These are phyloP conservation scores for Dimocarpus longan DNA, from an alignment of 345 rosid genomes.

Conservation along the genomic window DNA sequence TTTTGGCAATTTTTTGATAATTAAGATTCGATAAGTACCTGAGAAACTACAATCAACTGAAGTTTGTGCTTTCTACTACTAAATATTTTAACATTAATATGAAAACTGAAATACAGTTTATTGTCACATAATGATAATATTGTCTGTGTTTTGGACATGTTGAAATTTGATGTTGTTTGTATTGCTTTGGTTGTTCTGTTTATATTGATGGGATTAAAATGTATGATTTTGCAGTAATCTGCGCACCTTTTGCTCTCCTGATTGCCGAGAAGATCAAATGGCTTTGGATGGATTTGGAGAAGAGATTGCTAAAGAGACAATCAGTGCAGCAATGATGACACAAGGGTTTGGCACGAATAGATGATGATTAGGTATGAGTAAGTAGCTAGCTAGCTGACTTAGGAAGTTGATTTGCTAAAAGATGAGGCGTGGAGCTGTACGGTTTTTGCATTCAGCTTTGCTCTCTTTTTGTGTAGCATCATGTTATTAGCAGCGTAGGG, in stretches of 20 bases:
- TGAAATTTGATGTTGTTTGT: background rate
- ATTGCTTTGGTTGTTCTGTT: background rate
- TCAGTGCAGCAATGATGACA: background rate
- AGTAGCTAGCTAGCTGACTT: slow-evolving; percentile 7
- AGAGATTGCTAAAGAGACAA: slow-evolving; percentile 11
- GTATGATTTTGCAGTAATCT: slow-evolving; percentile 27
- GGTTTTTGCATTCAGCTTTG: slow-evolving; percentile 6
- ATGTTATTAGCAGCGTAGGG: no score
- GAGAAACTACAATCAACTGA: no score
- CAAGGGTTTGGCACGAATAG: background rate
- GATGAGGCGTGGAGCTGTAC: slow-evolving; percentile 14
- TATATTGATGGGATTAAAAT: background rate
- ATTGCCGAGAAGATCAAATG: slow-evolving; percentile 30
- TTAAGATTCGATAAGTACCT: no score
- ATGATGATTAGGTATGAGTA: background rate
- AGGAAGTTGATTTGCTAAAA: slow-evolving; percentile 5
- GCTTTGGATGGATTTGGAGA: slow-evolving; percentile 33
- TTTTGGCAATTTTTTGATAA: background rate
- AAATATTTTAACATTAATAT: no score
- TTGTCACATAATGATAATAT: background rate
- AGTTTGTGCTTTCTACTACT: no score
- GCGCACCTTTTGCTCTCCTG: slow-evolving; percentile 33
- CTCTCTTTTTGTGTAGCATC: background rate
- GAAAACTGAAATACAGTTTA: no score
- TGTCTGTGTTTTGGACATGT: background rate